Conservation (phyloP, 768 basidiomycete species). For the Nidularia pulvinata region DNA sequence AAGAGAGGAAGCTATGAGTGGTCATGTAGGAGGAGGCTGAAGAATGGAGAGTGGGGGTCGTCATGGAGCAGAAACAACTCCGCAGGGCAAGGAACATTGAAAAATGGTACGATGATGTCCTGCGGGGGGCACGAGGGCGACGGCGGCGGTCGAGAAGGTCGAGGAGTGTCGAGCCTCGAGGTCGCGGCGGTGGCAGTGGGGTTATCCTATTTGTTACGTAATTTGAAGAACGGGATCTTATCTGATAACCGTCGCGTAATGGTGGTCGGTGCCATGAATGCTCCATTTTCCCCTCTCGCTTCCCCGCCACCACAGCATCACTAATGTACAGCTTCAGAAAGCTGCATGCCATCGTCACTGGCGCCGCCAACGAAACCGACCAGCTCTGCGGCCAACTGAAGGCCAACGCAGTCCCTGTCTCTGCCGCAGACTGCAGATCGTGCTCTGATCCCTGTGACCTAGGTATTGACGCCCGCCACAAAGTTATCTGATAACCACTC, state of each 20-base stretch:
- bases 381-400: conserved; percentile 50
- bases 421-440: conserved; percentile 64
- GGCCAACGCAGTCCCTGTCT: conserved; percentile 61
- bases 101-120: too few species aligned
- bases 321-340: conserved; percentile 35
- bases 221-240: conserved; percentile 14
- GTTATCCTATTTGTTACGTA: too few species aligned
- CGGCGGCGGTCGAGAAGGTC: too few species aligned
- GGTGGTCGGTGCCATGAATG: neutral
- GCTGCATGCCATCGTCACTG: conserved; percentile 40
- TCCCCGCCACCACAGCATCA: conserved; percentile 3
- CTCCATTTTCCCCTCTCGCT: conserved; percentile 6
- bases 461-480: conserved; percentile 31
- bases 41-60: too few species aligned
- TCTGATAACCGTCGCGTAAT: conserved; percentile 16
- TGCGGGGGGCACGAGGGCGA: too few species aligned
- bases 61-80: too few species aligned
- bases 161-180: too few species aligned
- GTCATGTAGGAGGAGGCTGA: too few species aligned
- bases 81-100: too few species aligned
- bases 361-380: conserved; percentile 32
- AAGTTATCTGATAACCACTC: conserved; percentile 23
- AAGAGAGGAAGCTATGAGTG: too few species aligned
- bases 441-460: conserved; percentile 82
- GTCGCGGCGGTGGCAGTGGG: too few species aligned